Percentiles rank a stretch among this genome's conserved stretches.
Evolutionary conservation across 169 alveolate genomes (phyloP).

Genomic region (Cyclospora cayetanensis): DNA sequence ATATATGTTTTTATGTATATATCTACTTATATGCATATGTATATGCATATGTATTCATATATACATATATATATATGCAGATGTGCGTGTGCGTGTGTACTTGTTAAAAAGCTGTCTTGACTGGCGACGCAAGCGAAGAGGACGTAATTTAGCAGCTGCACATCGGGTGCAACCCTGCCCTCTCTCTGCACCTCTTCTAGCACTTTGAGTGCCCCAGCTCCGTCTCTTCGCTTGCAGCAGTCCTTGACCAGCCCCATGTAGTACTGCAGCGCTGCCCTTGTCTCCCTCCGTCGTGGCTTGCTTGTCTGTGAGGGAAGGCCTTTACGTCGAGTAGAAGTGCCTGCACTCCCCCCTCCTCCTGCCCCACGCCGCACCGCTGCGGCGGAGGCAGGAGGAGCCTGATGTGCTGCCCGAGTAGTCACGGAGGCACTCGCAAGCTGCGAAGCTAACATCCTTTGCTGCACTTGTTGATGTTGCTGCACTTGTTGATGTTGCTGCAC

Average conservation of each 20-base stretch:
- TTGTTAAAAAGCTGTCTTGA: background rate
- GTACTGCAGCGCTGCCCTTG: constrained; percentile 20
- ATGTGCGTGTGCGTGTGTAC: background rate
- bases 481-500: background rate
- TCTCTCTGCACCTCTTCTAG: constrained; percentile 25
- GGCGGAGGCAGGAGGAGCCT: constrained; percentile 38
- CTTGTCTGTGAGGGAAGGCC: background rate
- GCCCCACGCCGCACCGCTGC: background rate
- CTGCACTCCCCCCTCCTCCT: background rate
- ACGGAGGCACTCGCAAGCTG: background rate
- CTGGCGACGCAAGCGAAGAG: constrained; percentile 53
- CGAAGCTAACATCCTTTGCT: background rate
- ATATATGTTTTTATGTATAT: no score
- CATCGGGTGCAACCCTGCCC: background rate
- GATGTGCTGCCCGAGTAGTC: background rate
- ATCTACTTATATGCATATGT: background rate
- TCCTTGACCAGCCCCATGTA: constrained; percentile 54
- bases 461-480: background rate
- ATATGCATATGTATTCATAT: background rate
- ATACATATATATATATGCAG: background rate
- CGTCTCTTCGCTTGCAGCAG: constrained; percentile 7
- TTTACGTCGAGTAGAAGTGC: background rate
- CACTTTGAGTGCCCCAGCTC: constrained; percentile 12
- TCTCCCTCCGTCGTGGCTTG: background rate
- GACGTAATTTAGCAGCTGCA: constrained; percentile 55